phyloP scores from a whole-genome alignment of 1,139 yeast genomes.

The Taiozyma sp. region DNA sequence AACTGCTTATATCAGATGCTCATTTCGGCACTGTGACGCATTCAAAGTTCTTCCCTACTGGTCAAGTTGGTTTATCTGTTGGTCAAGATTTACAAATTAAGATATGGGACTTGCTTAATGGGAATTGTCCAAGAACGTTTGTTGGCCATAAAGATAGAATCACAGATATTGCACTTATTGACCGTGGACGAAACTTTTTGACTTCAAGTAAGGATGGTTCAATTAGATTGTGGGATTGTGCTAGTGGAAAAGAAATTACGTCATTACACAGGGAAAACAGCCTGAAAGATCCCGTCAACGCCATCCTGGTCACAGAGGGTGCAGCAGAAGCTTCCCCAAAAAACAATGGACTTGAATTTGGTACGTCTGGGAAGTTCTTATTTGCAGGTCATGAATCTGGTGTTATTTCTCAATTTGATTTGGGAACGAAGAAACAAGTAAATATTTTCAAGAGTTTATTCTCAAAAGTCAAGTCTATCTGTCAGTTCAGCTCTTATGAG shows the following conservation, averaged over 20 bases:
- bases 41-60: constrained; percentile 50
- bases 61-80: constrained; percentile 47
- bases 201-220: constrained; percentile 48
- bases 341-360: constrained; percentile 28
- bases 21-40: constrained; percentile 43
- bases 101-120: constrained; percentile 48
- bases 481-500: constrained; percentile 17
- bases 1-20: constrained; percentile 28
- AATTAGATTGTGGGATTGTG: constrained; percentile 63
- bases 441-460: constrained; percentile 18
- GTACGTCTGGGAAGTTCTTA: constrained; percentile 33
- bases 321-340: neutral
- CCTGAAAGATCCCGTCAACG: constrained; percentile 29
- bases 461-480: constrained; percentile 15
- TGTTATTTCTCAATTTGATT: constrained; percentile 34
- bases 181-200: constrained; percentile 59
- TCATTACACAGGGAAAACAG: constrained; percentile 33
- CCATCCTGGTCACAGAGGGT: constrained; percentile 19
- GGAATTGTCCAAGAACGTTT: constrained; percentile 44
- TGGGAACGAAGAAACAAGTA: constrained; percentile 22
- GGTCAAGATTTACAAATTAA: constrained; percentile 53
- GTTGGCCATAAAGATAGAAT: constrained; percentile 41
- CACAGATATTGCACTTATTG: constrained; percentile 44
- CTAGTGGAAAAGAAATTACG: constrained; percentile 41
- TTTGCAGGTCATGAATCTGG: constrained; percentile 49